Percentiles rank a stretch among this genome's conserved stretches.
Conservation (phyloP, 2,329 filamentous ascomycete genomes). For the Phaeomoniella chlamydospora region DNA sequence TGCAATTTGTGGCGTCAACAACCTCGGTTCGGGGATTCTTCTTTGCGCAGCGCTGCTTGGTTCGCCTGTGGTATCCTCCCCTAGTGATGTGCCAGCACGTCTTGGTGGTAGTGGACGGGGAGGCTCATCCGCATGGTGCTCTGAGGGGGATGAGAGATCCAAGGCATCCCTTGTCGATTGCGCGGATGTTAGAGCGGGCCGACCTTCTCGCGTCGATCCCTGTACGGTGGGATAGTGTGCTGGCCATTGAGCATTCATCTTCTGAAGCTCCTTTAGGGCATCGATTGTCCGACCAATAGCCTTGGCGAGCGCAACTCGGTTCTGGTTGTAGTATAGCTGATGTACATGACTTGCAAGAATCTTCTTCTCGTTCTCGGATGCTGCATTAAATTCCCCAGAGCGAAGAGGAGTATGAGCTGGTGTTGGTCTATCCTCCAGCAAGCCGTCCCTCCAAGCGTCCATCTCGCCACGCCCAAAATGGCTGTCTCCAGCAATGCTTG, state of each 20-base stretch:
- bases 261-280: slow-evolving; percentile 65
- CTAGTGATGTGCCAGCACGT: slow-evolving; percentile 59
- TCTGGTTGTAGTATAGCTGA: slow-evolving; percentile 69
- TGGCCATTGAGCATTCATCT: slow-evolving; percentile 85
- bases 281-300: slow-evolving; percentile 81
- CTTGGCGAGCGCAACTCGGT: slow-evolving; percentile 71
- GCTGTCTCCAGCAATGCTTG: slow-evolving; percentile 56
- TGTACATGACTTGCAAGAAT: slow-evolving; percentile 70
- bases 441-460: slow-evolving; percentile 38
- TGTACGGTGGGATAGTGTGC: slow-evolving; percentile 86
- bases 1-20: slow-evolving; percentile 83
- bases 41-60: slow-evolving; percentile 58
- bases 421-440: slow-evolving; percentile 43
- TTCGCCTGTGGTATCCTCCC: slow-evolving; percentile 47
- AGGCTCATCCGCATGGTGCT: slow-evolving; percentile 12
- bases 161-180: slow-evolving; percentile 18
- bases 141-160: slow-evolving; percentile 16
- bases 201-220: slow-evolving; percentile 22
- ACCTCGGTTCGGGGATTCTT: slow-evolving; percentile 55
- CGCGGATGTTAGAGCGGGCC: slow-evolving; percentile 19
- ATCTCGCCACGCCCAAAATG: slow-evolving; percentile 25
- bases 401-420: slow-evolving; percentile 38
- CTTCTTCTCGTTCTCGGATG: slow-evolving; percentile 48
- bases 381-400: slow-evolving; percentile 30
- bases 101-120: slow-evolving; percentile 40